Base-by-base conservation (phyloP, 352 stramenopile genomes). In the Globisporangium sylvaticum region DNA sequence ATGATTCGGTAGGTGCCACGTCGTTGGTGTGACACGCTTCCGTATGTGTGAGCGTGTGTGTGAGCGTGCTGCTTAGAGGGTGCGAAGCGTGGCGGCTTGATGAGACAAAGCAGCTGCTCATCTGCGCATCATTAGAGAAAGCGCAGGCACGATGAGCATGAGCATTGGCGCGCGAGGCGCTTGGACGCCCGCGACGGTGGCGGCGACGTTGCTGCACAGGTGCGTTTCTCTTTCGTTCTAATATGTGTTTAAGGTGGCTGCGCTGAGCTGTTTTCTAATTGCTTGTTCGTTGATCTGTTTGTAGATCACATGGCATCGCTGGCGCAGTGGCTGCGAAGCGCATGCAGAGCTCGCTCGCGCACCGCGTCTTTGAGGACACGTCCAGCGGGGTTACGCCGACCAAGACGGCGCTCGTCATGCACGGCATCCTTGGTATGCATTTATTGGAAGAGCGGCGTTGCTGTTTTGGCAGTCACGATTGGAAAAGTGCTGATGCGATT, bases 351-450 rank as follows among this genome's bases (percentile, higher is more conserved):
- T 83, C 79, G 52, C 67, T 91, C 34, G 79, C 80, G 42, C 87
- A 89, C 42, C 83, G 83, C 34, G 76, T 89, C 42, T 91, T 88
- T 52, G 79, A 90, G 66, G 71, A 86, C 62, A 56, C 72, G 5
- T 75, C 67, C 31, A 75, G 65, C 59, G 65, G 62, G 6, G 62
- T 62, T 1, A 59, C 68, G 8, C 74, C 78, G 8, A 90, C 73
- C 22, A 91, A 91, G 71, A 92, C 85, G 20, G 83, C 85, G 22
- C 70, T 94, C 25, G 78, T 94, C 66, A 83, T 94, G 78, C 85
- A 94, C 50, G 85, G 85, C 42, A 94, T 94, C 65, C 73, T 94
- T n/a, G 85, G 85, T 94, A 68, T 24, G 52, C n/a, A n/a, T 1
- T 5, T 24, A 44, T 44, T 6, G 0, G 37, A 44, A 44, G 15